These are phyloP conservation scores for Raffaelea ambrosiae DNA, from an alignment of 2,329 filamentous ascomycete species.

Conservation along the genomic window DNA sequence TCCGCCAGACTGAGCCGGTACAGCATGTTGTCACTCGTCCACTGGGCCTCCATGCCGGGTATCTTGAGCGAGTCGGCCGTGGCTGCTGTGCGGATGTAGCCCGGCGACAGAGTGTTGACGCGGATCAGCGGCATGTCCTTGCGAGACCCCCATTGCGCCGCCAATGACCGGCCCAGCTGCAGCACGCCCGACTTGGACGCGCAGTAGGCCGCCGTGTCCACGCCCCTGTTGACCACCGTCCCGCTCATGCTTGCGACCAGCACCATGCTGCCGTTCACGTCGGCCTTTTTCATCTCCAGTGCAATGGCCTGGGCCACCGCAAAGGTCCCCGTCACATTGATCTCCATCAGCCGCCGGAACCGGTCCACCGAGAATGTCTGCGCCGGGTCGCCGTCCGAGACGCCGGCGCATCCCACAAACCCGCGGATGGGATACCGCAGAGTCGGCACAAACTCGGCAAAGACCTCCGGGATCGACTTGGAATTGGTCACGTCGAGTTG, in stretches of 20 bases:
- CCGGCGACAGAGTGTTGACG: constrained; percentile 44
- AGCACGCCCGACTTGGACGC: constrained; percentile 63
- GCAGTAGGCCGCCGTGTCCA: constrained; percentile 57
- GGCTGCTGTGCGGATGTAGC: constrained; percentile 30
- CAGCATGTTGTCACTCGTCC: background rate
- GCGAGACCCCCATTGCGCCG: constrained; percentile 42
- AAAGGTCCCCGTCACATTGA: constrained; percentile 66
- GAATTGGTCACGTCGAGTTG: constrained; percentile 16
- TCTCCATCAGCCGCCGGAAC: constrained; percentile 57
- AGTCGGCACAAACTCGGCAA: constrained; percentile 13
- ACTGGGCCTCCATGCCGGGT: background rate
- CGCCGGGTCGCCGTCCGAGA: constrained; percentile 18
- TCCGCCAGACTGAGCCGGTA: background rate
- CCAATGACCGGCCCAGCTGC: constrained; percentile 58
- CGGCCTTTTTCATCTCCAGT: constrained; percentile 33
- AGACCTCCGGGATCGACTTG: constrained; percentile 9
- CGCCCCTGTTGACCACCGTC: constrained; percentile 22
- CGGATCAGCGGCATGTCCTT: constrained; percentile 32
- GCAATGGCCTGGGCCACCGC: constrained; percentile 59
- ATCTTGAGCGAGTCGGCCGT: background rate
- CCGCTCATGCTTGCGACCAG: constrained; percentile 27
- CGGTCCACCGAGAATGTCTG: constrained; percentile 26
- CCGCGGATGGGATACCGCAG: constrained; percentile 20
- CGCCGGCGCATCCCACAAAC: constrained; percentile 23
- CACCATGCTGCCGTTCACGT: constrained; percentile 17